Evolutionary conservation across 768 basidiomycete species (phyloP).

Genomic region (Mycena indigotica): DNA sequence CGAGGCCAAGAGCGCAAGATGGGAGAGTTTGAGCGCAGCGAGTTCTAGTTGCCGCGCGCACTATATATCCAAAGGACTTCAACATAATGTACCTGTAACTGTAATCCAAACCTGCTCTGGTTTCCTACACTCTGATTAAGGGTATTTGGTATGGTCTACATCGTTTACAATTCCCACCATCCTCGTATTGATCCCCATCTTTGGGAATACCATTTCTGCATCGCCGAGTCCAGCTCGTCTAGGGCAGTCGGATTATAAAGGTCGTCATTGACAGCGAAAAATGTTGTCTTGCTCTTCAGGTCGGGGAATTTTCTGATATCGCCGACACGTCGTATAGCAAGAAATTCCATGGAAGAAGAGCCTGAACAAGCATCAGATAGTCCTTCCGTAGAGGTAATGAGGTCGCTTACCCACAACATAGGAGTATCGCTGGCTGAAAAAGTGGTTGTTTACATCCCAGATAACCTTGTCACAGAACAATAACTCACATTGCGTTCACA

Average conservation of each 20-base stretch:
- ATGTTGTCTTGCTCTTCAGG: slow-evolving; percentile 7
- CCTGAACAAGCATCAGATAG: not conserved
- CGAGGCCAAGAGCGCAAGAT: slow-evolving; percentile 20
- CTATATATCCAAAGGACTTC: too few relatives aligned
- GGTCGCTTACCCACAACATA: slow-evolving; percentile 17
- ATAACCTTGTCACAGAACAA: not conserved
- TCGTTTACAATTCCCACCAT: slow-evolving; percentile 20
- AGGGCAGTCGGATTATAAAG: not conserved
- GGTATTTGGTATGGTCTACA: not conserved
- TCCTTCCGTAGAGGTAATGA: not conserved
- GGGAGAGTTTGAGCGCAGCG: not conserved
- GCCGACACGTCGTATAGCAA: slow-evolving; percentile 2
- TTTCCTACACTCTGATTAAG: too few relatives aligned
- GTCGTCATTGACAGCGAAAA: slow-evolving; percentile 21
- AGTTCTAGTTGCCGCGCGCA: too few relatives aligned
- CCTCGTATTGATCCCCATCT: slow-evolving; percentile 14
- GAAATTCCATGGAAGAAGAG: slow-evolving; percentile 8
- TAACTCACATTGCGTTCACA: slow-evolving; percentile 9
- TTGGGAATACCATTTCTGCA: slow-evolving; percentile 11
- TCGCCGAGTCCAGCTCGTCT: not conserved
- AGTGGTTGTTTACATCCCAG: not conserved
- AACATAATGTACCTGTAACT: too few relatives aligned
- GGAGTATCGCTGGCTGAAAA: slow-evolving; percentile 16
- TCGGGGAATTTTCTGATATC: slow-evolving; percentile 6
- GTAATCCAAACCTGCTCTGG: too few relatives aligned